Evolutionary conservation across 495 filamentous ascomycete genomes (phyloP).

Genomic region (Aspergillus homomorphus): DNA sequence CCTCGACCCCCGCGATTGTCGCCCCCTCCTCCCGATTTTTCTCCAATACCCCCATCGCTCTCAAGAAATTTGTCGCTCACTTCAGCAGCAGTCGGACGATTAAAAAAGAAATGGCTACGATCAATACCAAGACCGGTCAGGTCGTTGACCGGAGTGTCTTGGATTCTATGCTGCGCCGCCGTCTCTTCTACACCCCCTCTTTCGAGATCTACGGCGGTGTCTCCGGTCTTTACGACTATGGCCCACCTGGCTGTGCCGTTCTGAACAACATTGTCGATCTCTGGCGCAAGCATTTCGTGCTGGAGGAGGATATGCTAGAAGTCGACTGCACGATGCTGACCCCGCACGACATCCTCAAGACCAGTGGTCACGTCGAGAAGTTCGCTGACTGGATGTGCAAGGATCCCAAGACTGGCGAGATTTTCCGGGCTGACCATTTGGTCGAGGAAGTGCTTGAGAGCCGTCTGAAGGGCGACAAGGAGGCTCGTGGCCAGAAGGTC

Average conservation of each 20-base stretch:
- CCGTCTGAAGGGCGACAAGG: slow-evolving; percentile 76
- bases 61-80: not conserved
- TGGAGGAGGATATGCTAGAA: slow-evolving; percentile 90
- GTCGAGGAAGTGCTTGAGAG: slow-evolving; percentile 89
- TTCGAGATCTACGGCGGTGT: slow-evolving; percentile 94
- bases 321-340: slow-evolving; percentile 83
- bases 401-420: slow-evolving; percentile 95
- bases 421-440: slow-evolving; percentile 91
- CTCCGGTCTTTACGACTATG: slow-evolving; percentile 81
- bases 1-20: slow-evolving; percentile 16
- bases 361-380: slow-evolving; percentile 94
- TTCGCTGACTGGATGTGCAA: slow-evolving; percentile 99
- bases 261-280: slow-evolving; percentile 82
- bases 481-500: slow-evolving; percentile 69
- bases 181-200: slow-evolving; percentile 90
- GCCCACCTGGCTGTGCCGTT: slow-evolving; percentile 75
- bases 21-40: not conserved
- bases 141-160: slow-evolving; percentile 76
- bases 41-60: not conserved
- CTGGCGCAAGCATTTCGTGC: slow-evolving; percentile 90
- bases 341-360: slow-evolving; percentile 89
- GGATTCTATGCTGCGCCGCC: slow-evolving; percentile 80
- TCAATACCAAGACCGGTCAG: slow-evolving; percentile 80
- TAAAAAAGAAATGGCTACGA: slow-evolving; percentile 53
- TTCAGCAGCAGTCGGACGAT: not conserved